Conservation (phyloP, 2,329 filamentous ascomycete species). For the Graphiopsis chlorocephala region DNA sequence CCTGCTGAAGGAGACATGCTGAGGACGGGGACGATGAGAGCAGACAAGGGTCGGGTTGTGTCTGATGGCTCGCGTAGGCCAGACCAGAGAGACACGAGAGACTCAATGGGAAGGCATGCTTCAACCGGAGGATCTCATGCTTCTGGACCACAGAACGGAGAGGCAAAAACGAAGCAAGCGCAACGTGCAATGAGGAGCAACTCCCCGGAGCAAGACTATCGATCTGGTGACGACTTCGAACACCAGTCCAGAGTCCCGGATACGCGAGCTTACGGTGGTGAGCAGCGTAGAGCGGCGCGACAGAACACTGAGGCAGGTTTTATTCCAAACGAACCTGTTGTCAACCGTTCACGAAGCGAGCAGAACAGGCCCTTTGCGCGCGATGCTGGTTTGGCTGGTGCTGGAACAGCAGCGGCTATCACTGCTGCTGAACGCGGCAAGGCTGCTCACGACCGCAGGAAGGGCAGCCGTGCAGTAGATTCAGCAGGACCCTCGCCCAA, state of each 20-base stretch:
- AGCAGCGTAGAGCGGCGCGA: constrained; percentile 11
- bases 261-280: constrained; percentile 10
- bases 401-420: constrained; percentile 26
- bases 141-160: constrained; percentile 1
- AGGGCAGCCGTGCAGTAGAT: constrained; percentile 19
- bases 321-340: constrained; percentile 2
- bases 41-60: constrained; percentile 26
- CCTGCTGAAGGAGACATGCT: constrained; percentile 19
- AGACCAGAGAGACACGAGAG: constrained; percentile 15
- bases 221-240: constrained; percentile 12
- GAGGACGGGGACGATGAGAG: constrained; percentile 23
- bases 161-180: constrained; percentile 15
- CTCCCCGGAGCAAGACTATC: constrained; percentile 7
- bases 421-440: constrained; percentile 31
- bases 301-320: background rate
- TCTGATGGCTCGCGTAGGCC: constrained; percentile 25
- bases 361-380: constrained; percentile 29
- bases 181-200: constrained; percentile 22
- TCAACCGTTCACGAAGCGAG: constrained; percentile 19
- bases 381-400: constrained; percentile 34
- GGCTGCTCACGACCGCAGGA: constrained; percentile 32
- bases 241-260: constrained; percentile 8
- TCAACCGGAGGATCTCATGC: constrained; percentile 2
- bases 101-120: constrained; percentile 14
- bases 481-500: constrained; percentile 21